Conservation (phyloP, 2,329 filamentous ascomycete genomes). For the Stemphylium vesicarium region DNA sequence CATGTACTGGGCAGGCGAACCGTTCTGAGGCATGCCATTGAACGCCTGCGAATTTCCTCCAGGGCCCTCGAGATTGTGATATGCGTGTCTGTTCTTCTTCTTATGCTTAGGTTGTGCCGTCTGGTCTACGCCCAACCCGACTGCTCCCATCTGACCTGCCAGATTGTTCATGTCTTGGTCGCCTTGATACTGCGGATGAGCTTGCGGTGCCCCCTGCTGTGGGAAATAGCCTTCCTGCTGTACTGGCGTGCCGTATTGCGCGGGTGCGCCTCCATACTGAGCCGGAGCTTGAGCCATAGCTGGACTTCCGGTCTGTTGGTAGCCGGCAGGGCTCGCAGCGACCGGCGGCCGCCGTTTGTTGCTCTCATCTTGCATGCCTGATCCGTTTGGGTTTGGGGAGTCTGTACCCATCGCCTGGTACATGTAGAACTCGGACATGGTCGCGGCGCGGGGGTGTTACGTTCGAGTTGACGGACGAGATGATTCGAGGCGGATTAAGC, state of each 20-base stretch:
- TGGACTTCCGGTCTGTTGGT: constrained; percentile 51
- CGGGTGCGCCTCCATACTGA: constrained; percentile 40
- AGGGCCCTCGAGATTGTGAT: constrained; percentile 81
- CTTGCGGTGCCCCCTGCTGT: constrained; percentile 38
- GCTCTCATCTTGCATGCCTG: constrained; percentile 36
- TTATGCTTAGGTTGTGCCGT: constrained; percentile 62
- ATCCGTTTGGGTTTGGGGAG: constrained; percentile 38
- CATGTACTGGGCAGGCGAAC: constrained; percentile 64
- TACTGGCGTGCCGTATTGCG: constrained; percentile 32
- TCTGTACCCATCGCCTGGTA: constrained; percentile 46
- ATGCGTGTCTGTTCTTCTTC: constrained; percentile 95
- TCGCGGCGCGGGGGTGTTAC: constrained; percentile 34
- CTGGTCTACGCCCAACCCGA: constrained; percentile 46
- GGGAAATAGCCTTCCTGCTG: constrained; percentile 53
- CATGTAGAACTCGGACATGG: constrained; percentile 48
- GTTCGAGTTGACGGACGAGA: constrained; percentile 18
- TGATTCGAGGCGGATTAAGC: constrained; percentile 23
- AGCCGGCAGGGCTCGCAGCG: constrained; percentile 53
- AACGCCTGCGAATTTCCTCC: constrained; percentile 70
- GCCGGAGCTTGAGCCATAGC: constrained; percentile 37
- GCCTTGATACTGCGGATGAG: constrained; percentile 26
- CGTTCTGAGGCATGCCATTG: constrained; percentile 69
- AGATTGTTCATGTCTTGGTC: constrained; percentile 45
- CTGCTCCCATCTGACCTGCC: constrained; percentile 36
- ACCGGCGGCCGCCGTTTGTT: constrained; percentile 50